These are phyloP conservation scores for Rubus idaeus DNA, from an alignment of 306 rosid species.

Conservation along the genomic window DNA sequence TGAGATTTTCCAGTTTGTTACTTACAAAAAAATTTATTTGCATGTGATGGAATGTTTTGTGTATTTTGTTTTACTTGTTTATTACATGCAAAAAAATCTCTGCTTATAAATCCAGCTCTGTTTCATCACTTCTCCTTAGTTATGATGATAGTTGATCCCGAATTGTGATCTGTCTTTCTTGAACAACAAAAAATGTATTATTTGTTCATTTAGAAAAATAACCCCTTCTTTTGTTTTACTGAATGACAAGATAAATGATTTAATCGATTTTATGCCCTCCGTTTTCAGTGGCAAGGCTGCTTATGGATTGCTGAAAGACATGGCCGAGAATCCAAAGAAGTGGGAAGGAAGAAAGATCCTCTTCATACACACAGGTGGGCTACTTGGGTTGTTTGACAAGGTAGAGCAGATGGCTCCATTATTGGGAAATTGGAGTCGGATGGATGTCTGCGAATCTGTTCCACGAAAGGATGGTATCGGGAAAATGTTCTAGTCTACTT, in stretches of 20 bases:
- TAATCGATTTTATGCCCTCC: neutral
- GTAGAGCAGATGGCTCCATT: conserved; percentile 64
- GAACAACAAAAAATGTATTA: neutral
- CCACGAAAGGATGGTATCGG: conserved; percentile 73
- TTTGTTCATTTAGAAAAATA: neutral
- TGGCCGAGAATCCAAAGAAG: conserved; percentile 66
- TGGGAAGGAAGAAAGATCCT: conserved; percentile 97
- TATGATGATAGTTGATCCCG: no score
- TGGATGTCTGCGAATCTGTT: conserved; percentile 75
- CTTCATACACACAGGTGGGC: conserved; percentile 91
- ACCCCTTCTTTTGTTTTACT: neutral
- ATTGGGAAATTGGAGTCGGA: conserved; percentile 69
- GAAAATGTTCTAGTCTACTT: conserved; percentile 62
- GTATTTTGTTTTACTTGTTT: neutral
- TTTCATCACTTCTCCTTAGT: neutral
- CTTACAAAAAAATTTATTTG: neutral
- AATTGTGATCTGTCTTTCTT: neutral
- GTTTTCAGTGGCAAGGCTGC: conserved; percentile 85
- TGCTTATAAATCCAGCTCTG: neutral
- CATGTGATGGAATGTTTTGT: neutral
- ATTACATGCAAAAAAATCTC: neutral
- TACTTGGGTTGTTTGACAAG: conserved; percentile 87
- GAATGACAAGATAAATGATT: conserved; percentile 10
- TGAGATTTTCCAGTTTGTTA: neutral
- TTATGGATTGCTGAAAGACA: conserved; percentile 69